These are phyloP conservation scores for Sequoia sempervirens DNA, from an alignment of 75 land plant genomes.

Conservation along the genomic window DNA sequence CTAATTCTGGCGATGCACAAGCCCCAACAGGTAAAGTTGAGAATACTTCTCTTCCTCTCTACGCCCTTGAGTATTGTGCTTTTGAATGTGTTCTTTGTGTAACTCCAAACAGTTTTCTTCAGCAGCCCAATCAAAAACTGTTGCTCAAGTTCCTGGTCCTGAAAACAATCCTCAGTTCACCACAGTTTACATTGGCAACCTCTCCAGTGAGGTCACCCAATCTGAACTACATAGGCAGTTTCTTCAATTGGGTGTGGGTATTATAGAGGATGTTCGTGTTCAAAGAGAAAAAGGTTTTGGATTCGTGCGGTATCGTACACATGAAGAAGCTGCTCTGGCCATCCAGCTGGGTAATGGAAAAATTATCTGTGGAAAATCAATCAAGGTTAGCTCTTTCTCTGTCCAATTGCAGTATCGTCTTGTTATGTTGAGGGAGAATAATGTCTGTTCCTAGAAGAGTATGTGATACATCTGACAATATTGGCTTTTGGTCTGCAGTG, in stretches of 20 bases:
- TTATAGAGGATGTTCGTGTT: constrained; percentile 88
- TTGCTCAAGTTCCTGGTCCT: constrained; percentile 52
- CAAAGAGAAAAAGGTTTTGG: constrained; percentile 99
- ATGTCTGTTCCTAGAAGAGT: neutral
- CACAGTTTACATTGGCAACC: constrained; percentile 98
- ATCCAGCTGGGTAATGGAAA: constrained; percentile 84
- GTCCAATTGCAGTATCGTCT: neutral
- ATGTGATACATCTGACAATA: neutral
- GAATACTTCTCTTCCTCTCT: neutral
- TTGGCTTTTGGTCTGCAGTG: constrained; percentile 49
- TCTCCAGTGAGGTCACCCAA: constrained; percentile 94
- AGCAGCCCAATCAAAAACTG: constrained; percentile 26
- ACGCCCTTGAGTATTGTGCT: neutral
- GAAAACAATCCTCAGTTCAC: constrained; percentile 93
- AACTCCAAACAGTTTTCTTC: neutral
- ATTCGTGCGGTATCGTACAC: constrained; percentile 90
- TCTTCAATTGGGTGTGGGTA: constrained; percentile 80
- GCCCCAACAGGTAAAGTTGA: neutral
- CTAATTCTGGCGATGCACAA: neutral
- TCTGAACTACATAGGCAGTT: constrained; percentile 86
- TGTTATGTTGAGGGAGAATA: neutral
- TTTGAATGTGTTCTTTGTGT: neutral
- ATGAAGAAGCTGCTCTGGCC: constrained; percentile 91
- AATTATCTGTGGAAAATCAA: constrained; percentile 73
- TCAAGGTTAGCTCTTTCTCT: constrained; percentile 53